phyloP scores from a whole-genome alignment of 1,284 basidiomycete genomes.

The Cystobasidium sp. region DNA sequence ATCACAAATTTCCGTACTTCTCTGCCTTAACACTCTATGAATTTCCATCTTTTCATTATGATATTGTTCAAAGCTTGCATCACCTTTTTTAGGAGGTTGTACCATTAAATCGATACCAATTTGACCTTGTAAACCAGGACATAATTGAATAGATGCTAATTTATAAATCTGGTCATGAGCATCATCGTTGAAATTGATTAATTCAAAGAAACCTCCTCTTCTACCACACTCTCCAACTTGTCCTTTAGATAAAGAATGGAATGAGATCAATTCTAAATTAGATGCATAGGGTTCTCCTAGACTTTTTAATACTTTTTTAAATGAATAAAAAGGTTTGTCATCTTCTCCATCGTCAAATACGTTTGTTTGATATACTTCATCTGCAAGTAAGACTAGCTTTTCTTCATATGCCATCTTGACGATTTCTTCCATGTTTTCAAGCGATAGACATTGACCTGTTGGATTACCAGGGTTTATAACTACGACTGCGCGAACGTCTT shows the following conservation, averaged over 20 bases:
- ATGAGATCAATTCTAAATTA: conserved; percentile 77
- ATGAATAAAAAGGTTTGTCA: conserved; percentile 79
- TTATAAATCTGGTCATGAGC: conserved; percentile 88
- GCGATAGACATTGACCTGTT: conserved; percentile 79
- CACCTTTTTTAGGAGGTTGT: conserved; percentile 75
- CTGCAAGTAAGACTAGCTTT: conserved; percentile 84
- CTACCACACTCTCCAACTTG: conserved; percentile 91
- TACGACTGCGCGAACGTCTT: conserved; percentile 77
- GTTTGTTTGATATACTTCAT: conserved; percentile 94
- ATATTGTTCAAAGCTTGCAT: conserved; percentile 76
- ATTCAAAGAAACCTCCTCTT: conserved; percentile 91
- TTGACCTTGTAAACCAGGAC: conserved; percentile 85
- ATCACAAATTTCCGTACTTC: conserved; percentile 73
- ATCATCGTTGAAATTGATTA: conserved; percentile 74
- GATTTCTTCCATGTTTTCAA: conserved; percentile 71
- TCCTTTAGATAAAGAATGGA: conserved; percentile 95
- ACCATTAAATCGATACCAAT: conserved; percentile 90
- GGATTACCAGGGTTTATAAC: conserved; percentile 97
- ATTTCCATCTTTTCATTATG: conserved; percentile 78
- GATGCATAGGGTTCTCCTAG: conserved; percentile 63
- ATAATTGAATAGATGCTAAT: conserved; percentile 86
- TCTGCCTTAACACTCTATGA: conserved; percentile 71
- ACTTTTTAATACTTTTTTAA: conserved; percentile 80
- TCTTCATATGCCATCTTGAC: conserved; percentile 81
- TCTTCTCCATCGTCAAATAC: conserved; percentile 66